These are phyloP conservation scores for Ophiognomonia clavigignenti-juglandacearum DNA, from an alignment of 2,329 filamentous ascomycete species.

Conservation along the genomic window DNA sequence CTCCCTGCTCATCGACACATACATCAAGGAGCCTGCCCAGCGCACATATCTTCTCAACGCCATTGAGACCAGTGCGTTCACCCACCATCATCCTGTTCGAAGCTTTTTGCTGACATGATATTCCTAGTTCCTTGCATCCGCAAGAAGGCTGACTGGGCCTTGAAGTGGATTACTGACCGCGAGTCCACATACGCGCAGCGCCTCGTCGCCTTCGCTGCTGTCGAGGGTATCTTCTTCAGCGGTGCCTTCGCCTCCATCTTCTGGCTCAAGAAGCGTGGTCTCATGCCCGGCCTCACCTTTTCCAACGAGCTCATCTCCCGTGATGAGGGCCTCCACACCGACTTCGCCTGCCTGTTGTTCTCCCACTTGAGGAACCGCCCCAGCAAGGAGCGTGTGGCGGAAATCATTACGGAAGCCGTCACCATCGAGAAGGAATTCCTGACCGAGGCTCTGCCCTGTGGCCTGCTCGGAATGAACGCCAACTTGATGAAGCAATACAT, in stretches of 20 bases:
- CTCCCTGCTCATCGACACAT: conserved; percentile 97
- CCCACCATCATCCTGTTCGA: conserved; percentile 35
- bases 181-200: conserved; percentile 93
- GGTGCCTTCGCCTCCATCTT: conserved; percentile 98
- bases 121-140: conserved; percentile 84
- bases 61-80: conserved; percentile 82
- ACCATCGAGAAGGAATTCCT: conserved; percentile 96
- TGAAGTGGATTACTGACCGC: conserved; percentile 90
- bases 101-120: conserved; percentile 46
- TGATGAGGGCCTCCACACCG: conserved; percentile 98
- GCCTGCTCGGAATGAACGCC: conserved; percentile 94
- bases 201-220: conserved; percentile 92
- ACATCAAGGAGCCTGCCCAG: conserved; percentile 97
- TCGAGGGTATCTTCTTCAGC: conserved; percentile 99
- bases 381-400: conserved; percentile 70
- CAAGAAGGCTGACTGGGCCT: conserved; percentile 98
- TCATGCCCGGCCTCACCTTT: conserved; percentile 98
- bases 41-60: conserved; percentile 94
- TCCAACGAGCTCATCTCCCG: conserved; percentile 99
- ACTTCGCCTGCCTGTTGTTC: conserved; percentile 96
- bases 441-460: conserved; percentile 88
- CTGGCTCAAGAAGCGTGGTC: conserved; percentile 99
- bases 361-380: conserved; percentile 95
- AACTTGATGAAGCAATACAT: conserved; percentile 99
- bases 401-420: conserved; percentile 93